Evolutionary conservation across 345 rosid species (phyloP).

Genomic region (Populus davidiana): DNA sequence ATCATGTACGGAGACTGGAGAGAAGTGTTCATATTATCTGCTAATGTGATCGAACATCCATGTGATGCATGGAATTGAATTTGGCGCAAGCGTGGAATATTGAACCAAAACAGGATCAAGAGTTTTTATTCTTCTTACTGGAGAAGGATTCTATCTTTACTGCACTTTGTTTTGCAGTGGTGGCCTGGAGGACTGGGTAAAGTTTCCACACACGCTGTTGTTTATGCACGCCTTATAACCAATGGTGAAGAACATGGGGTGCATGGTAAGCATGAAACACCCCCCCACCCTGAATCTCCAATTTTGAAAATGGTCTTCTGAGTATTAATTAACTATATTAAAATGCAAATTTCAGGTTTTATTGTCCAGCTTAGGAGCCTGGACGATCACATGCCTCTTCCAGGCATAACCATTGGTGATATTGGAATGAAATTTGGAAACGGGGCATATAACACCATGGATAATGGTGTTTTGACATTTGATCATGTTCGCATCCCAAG

Average conservation of each 20-base stretch:
- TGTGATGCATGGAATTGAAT: background rate
- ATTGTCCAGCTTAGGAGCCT: constrained; percentile 90
- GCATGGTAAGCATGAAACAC: constrained; percentile 54
- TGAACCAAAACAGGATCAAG: background rate
- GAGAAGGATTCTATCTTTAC: background rate
- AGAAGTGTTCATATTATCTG: background rate
- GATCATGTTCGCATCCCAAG: constrained; percentile 92
- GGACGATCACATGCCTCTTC: constrained; percentile 96
- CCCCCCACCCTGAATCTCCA: background rate
- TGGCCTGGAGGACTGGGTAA: constrained; percentile 99
- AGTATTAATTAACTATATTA: constrained; percentile 14
- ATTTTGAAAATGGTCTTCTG: background rate
- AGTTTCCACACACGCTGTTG: constrained; percentile 84
- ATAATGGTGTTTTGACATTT: constrained; percentile 88
- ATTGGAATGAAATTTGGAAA: constrained; percentile 90
- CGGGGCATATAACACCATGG: constrained; percentile 94
- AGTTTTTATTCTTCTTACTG: background rate
- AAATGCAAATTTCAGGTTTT: constrained; percentile 58
- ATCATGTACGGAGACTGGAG: background rate
- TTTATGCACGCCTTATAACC: constrained; percentile 83
- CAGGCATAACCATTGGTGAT: constrained; percentile 88
- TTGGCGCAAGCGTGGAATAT: background rate
- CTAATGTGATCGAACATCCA: background rate
- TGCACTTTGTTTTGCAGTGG: constrained; percentile 55
- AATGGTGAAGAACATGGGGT: constrained; percentile 79